Base-by-base conservation (phyloP, 164 flowering plant genomes). In the Piper betle region DNA sequence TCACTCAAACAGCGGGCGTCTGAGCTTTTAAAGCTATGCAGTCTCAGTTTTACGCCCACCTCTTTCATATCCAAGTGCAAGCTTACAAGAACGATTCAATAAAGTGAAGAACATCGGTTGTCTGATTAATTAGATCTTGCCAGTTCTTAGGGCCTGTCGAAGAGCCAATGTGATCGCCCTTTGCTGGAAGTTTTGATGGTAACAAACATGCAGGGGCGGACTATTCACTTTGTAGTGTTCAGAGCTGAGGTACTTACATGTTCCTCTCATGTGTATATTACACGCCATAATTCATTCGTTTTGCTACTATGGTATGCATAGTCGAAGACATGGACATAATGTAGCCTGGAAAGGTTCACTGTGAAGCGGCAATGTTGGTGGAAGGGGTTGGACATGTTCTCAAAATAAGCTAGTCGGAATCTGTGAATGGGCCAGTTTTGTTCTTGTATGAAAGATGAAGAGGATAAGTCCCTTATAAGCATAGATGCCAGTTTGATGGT, bases 1-100 rank as follows among this genome's bases (percentile, higher is more conserved):
- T 68, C 53, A 4, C 59, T 91, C 69, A 91, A 91, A 81, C 97
- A 91, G 65, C 74, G 76, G 63, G 79, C 96, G 0, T 78, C 90
- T 0, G 91, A 88, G 78, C 82, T 88, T 1, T 74, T 91, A 76
- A 91, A 91, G 70, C 73, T 91, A 41, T 91, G 97, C 61, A 86
- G 89, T 71, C 66, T 81, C 57, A 88, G 88, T 77, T 91, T 84
- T 66, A 76, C 88, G 4, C 81, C 78, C 59, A 83, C 91, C 19
- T 77, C 78, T 48, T 86, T 88, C 74, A 91, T 88, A 65, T 91
- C 97, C 67, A 91, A 91, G 76, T 91, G 97, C 79, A 91, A 83
- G 81, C 90, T 88, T 46, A 88, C 97, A 56, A 86, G 94, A 77
- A 91, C 90, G 38, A 82, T 91, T 33, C 96, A 83, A 62, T 91